Conservation (phyloP, 2,329 filamentous ascomycete genomes). For the Dothideomycetes sp. region DNA sequence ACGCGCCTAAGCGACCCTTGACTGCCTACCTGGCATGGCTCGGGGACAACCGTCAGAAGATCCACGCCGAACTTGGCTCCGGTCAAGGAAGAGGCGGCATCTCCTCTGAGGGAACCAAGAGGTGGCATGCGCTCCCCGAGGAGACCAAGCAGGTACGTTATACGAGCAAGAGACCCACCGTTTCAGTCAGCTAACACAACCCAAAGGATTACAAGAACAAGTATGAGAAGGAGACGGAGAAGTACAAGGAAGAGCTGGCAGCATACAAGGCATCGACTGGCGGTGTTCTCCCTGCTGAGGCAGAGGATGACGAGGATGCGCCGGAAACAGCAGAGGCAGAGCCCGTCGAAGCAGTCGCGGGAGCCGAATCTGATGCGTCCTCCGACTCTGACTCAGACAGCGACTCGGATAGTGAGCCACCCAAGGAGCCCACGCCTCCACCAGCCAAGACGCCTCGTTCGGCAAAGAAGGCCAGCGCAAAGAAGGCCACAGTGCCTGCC, state of each 20-base stretch:
- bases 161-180: too few species aligned
- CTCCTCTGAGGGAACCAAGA: conserved; percentile 72
- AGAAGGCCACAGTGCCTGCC: conserved; percentile 15
- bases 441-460: conserved; percentile 19
- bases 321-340: conserved; percentile 23
- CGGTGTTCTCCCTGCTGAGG: conserved; percentile 27
- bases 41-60: conserved; percentile 73
- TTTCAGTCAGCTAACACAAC: conserved; percentile 1
- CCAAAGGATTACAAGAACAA: conserved; percentile 42
- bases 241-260: conserved; percentile 44
- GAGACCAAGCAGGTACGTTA: conserved; percentile 55
- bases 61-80: conserved; percentile 54
- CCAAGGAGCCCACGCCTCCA: conserved; percentile 22
- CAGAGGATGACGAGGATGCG: conserved; percentile 20
- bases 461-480: conserved; percentile 14
- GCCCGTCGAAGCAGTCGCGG: conserved; percentile 7
- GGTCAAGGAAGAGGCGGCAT: conserved; percentile 62
- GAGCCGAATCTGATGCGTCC: conserved; percentile 12
- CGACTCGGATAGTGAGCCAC: conserved; percentile 21
- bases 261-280: conserved; percentile 44
- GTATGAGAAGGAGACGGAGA: conserved; percentile 46
- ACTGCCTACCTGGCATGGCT: conserved; percentile 95
- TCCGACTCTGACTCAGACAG: conserved; percentile 12
- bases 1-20: conserved; percentile 85
- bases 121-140: conserved; percentile 70